These are phyloP conservation scores for Phaeosphaeriaceae sp. DNA, from an alignment of 2,329 filamentous ascomycete genomes.

Conservation along the genomic window DNA sequence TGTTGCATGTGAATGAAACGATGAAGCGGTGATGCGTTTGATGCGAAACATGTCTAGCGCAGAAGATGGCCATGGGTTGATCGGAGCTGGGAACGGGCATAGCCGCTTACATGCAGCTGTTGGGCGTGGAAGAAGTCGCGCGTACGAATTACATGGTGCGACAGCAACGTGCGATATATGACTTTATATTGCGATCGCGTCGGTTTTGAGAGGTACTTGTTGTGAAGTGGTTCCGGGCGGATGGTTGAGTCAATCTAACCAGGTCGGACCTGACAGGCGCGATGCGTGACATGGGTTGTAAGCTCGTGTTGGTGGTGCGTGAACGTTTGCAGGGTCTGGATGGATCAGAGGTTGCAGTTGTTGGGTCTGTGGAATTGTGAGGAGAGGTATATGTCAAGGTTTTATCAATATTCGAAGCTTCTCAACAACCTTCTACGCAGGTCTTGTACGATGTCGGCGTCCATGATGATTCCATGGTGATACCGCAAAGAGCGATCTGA, in stretches of 20 bases:
- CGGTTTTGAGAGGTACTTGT: background rate
- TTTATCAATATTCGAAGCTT: background rate
- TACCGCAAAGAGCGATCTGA: background rate
- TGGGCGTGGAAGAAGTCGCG: conserved; percentile 5
- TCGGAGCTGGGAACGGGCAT: conserved; percentile 2
- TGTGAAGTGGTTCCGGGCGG: background rate
- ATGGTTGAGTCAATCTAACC: background rate
- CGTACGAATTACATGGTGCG: conserved; percentile 6
- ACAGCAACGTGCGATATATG: conserved; percentile 23
- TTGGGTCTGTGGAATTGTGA: background rate
- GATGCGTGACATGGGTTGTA: conserved; percentile 1
- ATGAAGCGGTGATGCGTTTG: background rate
- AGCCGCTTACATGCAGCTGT: conserved; percentile 14
- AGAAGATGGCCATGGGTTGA: background rate
- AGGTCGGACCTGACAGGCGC: conserved; percentile 2
- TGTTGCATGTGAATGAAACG: background rate
- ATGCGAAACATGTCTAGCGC: background rate
- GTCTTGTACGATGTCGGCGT: background rate
- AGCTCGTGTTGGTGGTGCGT: conserved; percentile 7
- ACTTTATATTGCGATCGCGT: conserved; percentile 8
- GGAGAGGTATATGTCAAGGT: conserved; percentile 1
- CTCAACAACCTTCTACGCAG: conserved; percentile 8
- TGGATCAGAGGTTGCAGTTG: background rate
- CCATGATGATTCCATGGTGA: background rate
- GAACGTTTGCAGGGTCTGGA: conserved; percentile 4